phyloP scores from a whole-genome alignment of 352 stramenopile genomes.

The Phytophthora rubi region DNA sequence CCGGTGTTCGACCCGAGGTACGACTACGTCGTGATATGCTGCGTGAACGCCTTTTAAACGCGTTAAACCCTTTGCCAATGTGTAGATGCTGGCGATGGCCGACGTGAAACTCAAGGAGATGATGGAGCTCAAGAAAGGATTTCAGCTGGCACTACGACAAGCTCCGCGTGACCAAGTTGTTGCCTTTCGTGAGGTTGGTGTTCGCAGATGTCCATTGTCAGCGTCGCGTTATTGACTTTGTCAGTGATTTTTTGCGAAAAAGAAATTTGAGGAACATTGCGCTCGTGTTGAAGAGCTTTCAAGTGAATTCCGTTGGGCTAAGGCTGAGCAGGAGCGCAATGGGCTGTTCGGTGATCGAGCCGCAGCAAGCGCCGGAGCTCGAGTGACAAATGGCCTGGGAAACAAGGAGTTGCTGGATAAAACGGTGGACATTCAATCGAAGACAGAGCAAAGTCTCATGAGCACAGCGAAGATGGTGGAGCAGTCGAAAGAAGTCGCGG shows the following conservation, averaged over 20 bases:
- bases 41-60: neutral
- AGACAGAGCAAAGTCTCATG: slow-evolving; percentile 86
- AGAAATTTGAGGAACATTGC: slow-evolving; percentile 90
- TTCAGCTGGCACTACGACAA: slow-evolving; percentile 81
- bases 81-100: slow-evolving; percentile 72
- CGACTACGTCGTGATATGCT: slow-evolving; percentile 1
- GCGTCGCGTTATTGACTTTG: neutral
- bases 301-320: slow-evolving; percentile 82
- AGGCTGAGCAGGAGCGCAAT: slow-evolving; percentile 77
- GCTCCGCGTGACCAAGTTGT: slow-evolving; percentile 71
- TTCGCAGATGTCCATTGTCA: neutral
- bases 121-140: slow-evolving; percentile 87
- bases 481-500: slow-evolving; percentile 80
- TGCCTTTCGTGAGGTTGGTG: slow-evolving; percentile 71
- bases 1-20: slow-evolving; percentile 73
- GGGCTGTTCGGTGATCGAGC: slow-evolving; percentile 76
- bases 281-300: slow-evolving; percentile 81
- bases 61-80: neutral
- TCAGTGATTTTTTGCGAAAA: neutral
- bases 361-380: slow-evolving; percentile 23
- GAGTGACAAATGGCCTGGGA: slow-evolving; percentile 34
- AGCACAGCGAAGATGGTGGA: slow-evolving; percentile 90
- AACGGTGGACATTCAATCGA: slow-evolving; percentile 80
- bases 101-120: slow-evolving; percentile 88
- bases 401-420: slow-evolving; percentile 84